These are phyloP conservation scores for Barnettozyma siamensis DNA, from an alignment of 805 yeast genomes.

Conservation along the genomic window DNA sequence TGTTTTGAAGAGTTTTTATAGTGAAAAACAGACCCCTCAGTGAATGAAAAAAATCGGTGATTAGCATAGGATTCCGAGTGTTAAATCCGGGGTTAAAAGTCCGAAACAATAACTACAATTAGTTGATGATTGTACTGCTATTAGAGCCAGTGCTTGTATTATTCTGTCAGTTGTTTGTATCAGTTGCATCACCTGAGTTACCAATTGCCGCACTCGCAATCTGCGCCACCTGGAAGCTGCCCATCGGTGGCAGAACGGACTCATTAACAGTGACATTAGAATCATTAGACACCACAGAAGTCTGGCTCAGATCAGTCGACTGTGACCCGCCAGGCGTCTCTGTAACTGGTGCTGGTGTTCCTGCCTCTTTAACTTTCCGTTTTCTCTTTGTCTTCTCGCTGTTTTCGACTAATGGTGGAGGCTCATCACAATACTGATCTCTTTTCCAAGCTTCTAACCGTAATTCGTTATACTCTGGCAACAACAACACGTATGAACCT, in stretches of 20 bases:
- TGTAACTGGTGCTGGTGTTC: too few relatives aligned
- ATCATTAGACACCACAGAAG: too few relatives aligned
- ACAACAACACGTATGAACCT: constrained; percentile 35
- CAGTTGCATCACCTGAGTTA: too few relatives aligned
- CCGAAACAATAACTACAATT: too few relatives aligned
- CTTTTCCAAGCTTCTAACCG: constrained; percentile 23
- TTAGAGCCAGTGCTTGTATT: too few relatives aligned
- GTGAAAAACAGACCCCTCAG: not conserved
- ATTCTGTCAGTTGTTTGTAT: not conserved
- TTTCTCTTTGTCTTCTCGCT: constrained; percentile 21
- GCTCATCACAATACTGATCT: constrained; percentile 23
- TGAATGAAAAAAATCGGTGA: not conserved
- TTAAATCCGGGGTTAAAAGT: not conserved
- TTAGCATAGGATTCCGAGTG: not conserved
- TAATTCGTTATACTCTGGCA: constrained; percentile 29
- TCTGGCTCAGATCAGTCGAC: too few relatives aligned
- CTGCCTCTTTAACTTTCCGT: not conserved
- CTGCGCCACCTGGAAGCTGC: not conserved
- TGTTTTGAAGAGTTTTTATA: not conserved
- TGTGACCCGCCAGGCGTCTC: too few relatives aligned
- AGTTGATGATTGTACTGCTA: too few relatives aligned
- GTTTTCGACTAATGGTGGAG: constrained; percentile 24
- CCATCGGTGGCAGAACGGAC: not conserved
- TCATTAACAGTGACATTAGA: too few relatives aligned
- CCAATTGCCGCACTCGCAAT: too few relatives aligned